Percentiles rank a stretch among this genome's conserved stretches.
These are phyloP conservation scores for Didymellaceae sp. DNA, from an alignment of 2,329 filamentous ascomycete genomes.

Conservation along the genomic window DNA sequence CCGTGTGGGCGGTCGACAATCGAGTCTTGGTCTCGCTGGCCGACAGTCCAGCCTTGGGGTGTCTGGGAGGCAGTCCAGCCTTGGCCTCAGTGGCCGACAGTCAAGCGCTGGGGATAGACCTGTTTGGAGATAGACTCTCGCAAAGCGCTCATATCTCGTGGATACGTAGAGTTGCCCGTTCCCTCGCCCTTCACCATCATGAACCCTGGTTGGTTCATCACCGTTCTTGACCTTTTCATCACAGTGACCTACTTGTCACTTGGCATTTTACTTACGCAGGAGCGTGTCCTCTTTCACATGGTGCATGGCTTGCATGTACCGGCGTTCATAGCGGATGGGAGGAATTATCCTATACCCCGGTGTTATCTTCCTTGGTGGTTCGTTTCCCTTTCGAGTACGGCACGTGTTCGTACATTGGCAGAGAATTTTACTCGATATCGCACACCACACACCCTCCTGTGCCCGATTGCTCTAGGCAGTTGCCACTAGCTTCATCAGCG, in stretches of 20 bases:
- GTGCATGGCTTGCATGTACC: constrained; percentile 15
- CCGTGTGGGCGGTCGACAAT: constrained; percentile 32
- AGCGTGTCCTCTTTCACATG: constrained; percentile 1
- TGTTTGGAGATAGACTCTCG: constrained; percentile 34
- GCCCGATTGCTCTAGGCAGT: background rate
- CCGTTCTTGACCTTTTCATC: background rate
- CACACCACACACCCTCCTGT: background rate
- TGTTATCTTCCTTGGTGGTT: constrained; percentile 4
- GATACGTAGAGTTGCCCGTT: background rate
- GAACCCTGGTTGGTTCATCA: constrained; percentile 11
- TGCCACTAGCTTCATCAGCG: background rate
- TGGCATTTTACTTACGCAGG: background rate
- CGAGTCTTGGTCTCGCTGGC: constrained; percentile 21
- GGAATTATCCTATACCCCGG: constrained; percentile 38
- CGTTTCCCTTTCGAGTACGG: constrained; percentile 5
- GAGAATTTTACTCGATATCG: background rate
- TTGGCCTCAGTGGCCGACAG: constrained; percentile 20
- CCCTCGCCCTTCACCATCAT: background rate
- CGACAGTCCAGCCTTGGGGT: constrained; percentile 27
- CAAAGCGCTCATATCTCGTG: constrained; percentile 15
- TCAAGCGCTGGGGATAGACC: constrained; percentile 29
- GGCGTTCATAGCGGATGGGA: constrained; percentile 28
- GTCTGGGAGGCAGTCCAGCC: constrained; percentile 26
- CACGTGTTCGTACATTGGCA: constrained; percentile 3
- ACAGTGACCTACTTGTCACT: background rate